Base-by-base conservation (phyloP, 345 rosid genomes). In the Hypericum perforatum region DNA sequence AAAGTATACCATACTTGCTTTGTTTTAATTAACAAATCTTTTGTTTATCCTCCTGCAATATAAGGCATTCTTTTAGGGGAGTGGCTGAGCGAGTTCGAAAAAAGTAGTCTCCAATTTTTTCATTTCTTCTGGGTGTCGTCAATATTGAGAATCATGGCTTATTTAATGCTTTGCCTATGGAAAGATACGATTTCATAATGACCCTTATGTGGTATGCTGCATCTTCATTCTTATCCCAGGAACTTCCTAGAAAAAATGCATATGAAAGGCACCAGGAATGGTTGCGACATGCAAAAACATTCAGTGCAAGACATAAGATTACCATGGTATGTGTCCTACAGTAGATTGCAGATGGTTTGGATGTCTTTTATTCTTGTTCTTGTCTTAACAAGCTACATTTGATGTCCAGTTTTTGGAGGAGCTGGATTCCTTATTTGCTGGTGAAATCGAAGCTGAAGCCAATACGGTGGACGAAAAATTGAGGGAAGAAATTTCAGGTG, bases 231-330 rank as follows among this genome's bases (percentile, higher is more conserved):
- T 66, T 52, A 53, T 57, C 49, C 66, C 83, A 86, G 98, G 89
- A 84, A n/a, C 91, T 81, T 54, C 86, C 94, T 60, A 86, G 94
- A 72, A 86, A 86, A 66, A 82, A 91, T 60, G 86, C 95, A 65
- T 87, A 81, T 67, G 86, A 86, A 57, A 80, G 87, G 74, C 96
- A 86, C 61, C 82, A 80, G 67, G 85, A 80, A 59, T 91, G 91
- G 96, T 69, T 91, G 76, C 84, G 74, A 61, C 92, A 82, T 77
- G 96, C 98, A 61, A 91, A 78, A 78, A 90, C 97, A 61, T 86
- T 78, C 43, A 78, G 94, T 72, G 97, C 97, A 68, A 82, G 95
- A 53, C 94, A 90, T 76, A 86, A 90, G 75, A 90, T 90, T 41
- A 80, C 84, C 94, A 90, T 82, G 61, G 97, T 86, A 78, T 52